Conservation (phyloP, 768 basidiomycete species). For the Strobilomyces echinocephalus region DNA sequence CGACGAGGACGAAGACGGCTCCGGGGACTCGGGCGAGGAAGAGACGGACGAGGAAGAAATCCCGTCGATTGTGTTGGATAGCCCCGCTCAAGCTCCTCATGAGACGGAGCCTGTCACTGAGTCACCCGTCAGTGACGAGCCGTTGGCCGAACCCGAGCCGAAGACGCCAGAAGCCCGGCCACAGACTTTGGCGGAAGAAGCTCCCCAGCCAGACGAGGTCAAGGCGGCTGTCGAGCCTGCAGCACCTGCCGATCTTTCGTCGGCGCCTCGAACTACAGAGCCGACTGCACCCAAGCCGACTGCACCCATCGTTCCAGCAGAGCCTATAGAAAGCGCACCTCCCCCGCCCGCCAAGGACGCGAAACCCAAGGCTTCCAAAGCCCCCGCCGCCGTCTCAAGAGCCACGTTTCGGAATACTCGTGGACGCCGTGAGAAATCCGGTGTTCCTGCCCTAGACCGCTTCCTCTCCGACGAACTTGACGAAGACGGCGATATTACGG, state of each 20-base stretch:
- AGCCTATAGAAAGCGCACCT: slow-evolving; percentile 23
- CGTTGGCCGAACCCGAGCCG: slow-evolving; percentile 51
- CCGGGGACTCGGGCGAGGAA: slow-evolving; percentile 32
- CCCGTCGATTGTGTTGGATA: slow-evolving; percentile 22
- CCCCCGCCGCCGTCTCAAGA: slow-evolving; percentile 10
- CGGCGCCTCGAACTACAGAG: slow-evolving; percentile 16
- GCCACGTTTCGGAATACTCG: slow-evolving; percentile 30
- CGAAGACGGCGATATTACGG: slow-evolving; percentile 39
- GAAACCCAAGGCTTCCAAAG: slow-evolving; percentile 27
- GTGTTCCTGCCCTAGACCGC: slow-evolving; percentile 74
- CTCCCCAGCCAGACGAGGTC: slow-evolving; percentile 13
- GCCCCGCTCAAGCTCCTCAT: slow-evolving; percentile 22
- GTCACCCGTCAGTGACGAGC: slow-evolving; percentile 29
- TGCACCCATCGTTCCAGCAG: slow-evolving; percentile 1
- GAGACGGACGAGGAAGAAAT: slow-evolving; percentile 37
- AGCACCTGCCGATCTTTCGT: slow-evolving; percentile 10
- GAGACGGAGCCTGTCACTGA: slow-evolving; percentile 35
- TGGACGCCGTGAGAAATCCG: slow-evolving; percentile 73
- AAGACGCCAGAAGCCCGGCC: slow-evolving; percentile 73
- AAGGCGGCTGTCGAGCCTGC: slow-evolving; percentile 12
- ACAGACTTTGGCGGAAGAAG: slow-evolving; percentile 30
- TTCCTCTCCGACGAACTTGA: slow-evolving; percentile 54
- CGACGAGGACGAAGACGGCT: slow-evolving; percentile 51
- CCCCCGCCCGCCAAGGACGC: slow-evolving; percentile 29
- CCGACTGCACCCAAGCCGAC: slow-evolving; percentile 6